Evolutionary conservation across 129 eudicot species (phyloP).

Genomic region (Helianthus annuus): DNA sequence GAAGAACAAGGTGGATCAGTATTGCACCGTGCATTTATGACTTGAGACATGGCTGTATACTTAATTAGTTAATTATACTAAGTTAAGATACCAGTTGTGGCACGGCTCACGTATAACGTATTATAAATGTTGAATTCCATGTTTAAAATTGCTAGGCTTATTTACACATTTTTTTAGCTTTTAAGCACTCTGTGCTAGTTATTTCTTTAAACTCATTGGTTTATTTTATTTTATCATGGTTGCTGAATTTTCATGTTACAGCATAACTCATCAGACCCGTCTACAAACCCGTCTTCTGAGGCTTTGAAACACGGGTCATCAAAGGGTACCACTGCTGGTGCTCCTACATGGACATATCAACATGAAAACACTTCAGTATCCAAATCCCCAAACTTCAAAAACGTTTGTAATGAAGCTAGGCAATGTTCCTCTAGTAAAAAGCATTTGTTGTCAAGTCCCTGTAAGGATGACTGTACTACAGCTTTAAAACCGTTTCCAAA

Average conservation of each 20-base stretch:
- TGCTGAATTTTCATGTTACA: conserved; percentile 36
- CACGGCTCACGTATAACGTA: neutral
- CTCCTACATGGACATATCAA: conserved; percentile 16
- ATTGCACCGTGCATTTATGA: neutral
- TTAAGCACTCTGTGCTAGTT: neutral
- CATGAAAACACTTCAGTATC: conserved; percentile 15
- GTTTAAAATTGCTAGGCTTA: conserved; percentile 1
- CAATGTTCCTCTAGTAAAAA: conserved; percentile 20
- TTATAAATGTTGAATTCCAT: neutral
- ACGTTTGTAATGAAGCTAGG: conserved; percentile 27
- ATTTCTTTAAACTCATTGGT: conserved; percentile 7
- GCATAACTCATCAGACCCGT: conserved; percentile 28
- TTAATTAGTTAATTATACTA: neutral
- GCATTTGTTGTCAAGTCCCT: conserved; percentile 23
- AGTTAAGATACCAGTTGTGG: neutral
- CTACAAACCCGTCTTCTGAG: conserved; percentile 9
- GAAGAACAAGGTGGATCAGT: neutral
- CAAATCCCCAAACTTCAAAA: conserved; percentile 14
- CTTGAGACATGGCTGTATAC: neutral
- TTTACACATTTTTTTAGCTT: neutral
- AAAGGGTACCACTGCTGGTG: conserved; percentile 13
- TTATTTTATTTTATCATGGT: conserved; percentile 16
- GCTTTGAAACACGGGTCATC: conserved; percentile 21
- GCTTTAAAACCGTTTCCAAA: conserved; percentile 25
- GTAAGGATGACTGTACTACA: conserved; percentile 18